Conservation (phyloP, 805 yeast genomes). For the Hagleromyces aurorensis region DNA sequence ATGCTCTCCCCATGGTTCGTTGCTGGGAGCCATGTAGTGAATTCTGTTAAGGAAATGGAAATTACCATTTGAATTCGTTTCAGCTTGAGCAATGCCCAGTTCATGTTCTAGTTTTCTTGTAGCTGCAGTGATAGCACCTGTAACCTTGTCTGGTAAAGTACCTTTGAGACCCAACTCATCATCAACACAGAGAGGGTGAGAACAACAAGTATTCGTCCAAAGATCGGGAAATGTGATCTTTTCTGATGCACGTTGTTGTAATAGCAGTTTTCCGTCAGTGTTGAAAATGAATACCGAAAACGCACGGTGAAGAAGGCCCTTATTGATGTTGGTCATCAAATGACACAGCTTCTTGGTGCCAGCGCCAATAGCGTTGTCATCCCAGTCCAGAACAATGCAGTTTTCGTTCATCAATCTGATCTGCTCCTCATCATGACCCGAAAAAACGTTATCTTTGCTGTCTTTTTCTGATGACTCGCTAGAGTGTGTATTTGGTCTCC, state of each 20-base stretch:
- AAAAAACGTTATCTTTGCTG: constrained; percentile 43
- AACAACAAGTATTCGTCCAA: constrained; percentile 99
- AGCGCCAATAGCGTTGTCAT: constrained; percentile 84
- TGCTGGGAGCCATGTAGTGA: constrained; percentile 84
- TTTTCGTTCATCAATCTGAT: constrained; percentile 92
- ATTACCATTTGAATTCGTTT: constrained; percentile 50
- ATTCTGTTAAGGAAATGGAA: constrained; percentile 87
- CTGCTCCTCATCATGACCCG: constrained; percentile 91
- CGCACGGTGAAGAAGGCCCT: constrained; percentile 88
- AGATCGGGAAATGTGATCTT: constrained; percentile 92
- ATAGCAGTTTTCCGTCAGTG: constrained; percentile 60
- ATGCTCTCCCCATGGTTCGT: constrained; percentile 92
- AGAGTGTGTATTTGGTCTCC: constrained; percentile 49
- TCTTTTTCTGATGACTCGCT: constrained; percentile 28
- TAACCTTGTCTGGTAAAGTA: constrained; percentile 49
- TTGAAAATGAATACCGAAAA: constrained; percentile 92
- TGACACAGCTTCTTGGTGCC: constrained; percentile 90
- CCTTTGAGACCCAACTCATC: constrained; percentile 61
- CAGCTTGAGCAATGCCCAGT: constrained; percentile 62
- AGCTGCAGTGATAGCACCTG: constrained; percentile 83
- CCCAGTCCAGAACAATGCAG: constrained; percentile 84
- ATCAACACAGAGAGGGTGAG: constrained; percentile 86
- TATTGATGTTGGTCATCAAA: constrained; percentile 76
- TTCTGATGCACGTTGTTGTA: constrained; percentile 94
- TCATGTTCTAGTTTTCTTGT: constrained; percentile 89